Conservation (phyloP, 2,329 filamentous ascomycete genomes). For the Paecilomyces sp. region DNA sequence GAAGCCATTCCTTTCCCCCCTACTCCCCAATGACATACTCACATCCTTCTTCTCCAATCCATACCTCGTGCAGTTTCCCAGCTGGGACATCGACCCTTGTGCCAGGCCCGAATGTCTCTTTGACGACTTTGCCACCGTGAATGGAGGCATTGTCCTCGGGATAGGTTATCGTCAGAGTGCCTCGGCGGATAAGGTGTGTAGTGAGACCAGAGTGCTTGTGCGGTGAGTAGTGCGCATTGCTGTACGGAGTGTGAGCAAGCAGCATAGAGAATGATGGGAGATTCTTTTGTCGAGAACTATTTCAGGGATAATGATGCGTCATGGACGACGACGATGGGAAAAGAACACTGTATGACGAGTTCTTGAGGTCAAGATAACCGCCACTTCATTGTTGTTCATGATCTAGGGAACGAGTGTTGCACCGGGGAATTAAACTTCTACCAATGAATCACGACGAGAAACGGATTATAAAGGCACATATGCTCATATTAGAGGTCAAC, state of each 20-base stretch:
- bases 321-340: background rate
- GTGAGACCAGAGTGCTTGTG: slow-evolving; percentile 50
- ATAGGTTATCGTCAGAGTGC: slow-evolving; percentile 52
- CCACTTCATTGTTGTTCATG: background rate
- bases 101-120: slow-evolving; percentile 50
- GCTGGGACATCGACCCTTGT: slow-evolving; percentile 52
- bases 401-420: background rate
- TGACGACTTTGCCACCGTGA: slow-evolving; percentile 26
- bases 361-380: background rate
- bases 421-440: background rate
- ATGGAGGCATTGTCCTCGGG: slow-evolving; percentile 40
- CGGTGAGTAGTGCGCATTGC: slow-evolving; percentile 53
- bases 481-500: background rate
- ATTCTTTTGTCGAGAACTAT: background rate
- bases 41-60: slow-evolving; percentile 53
- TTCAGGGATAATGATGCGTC: background rate
- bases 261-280: background rate
- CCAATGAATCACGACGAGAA: background rate
- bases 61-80: slow-evolving; percentile 51
- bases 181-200: slow-evolving; percentile 53
- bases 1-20: background rate
- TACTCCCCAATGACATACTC: slow-evolving; percentile 56
- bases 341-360: background rate
- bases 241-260: slow-evolving; percentile 15
- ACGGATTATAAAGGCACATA: background rate